phyloP scores from a whole-genome alignment of 345 rosid genomes.

The Eucalyptus cladocalyx region DNA sequence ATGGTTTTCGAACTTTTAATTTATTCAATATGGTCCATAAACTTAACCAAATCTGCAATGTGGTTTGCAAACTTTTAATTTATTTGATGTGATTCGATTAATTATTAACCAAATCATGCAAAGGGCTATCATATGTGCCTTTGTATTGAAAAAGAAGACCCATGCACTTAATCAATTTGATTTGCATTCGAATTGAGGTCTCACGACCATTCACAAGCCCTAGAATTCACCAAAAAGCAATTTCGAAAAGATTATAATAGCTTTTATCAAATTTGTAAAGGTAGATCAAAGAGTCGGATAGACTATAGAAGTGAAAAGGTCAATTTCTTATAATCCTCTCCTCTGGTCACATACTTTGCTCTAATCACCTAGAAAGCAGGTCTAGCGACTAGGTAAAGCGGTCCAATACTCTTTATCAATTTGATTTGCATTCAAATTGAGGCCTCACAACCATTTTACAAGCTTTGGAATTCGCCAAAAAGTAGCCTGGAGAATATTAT shows the following conservation, averaged over 20 bases:
- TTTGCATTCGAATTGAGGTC: background rate
- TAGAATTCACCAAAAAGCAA: background rate
- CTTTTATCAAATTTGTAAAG: background rate
- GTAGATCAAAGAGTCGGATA: background rate
- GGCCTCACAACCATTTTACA: background rate
- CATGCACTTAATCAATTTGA: background rate
- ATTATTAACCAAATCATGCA: too few relatives aligned
- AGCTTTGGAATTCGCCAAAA: background rate
- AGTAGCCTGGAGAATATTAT: background rate
- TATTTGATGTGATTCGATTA: fast-evolving
- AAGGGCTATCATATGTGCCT: background rate
- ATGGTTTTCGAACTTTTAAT: fast-evolving
- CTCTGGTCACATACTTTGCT: background rate
- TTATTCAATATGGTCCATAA: fast-evolving
- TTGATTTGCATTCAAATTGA: background rate
- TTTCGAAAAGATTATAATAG: too few relatives aligned
- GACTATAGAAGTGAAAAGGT: background rate
- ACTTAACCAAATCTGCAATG: fast-evolving
- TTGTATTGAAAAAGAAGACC: fast-evolving
- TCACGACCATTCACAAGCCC: background rate
- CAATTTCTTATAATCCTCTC: background rate
- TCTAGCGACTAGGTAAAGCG: too few relatives aligned
- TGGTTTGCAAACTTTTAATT: fast-evolving
- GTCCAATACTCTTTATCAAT: background rate
- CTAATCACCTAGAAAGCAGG: too few relatives aligned